Evolutionary conservation across 345 rosid genomes (phyloP).

Genomic region (Anastatica hierochuntica): DNA sequence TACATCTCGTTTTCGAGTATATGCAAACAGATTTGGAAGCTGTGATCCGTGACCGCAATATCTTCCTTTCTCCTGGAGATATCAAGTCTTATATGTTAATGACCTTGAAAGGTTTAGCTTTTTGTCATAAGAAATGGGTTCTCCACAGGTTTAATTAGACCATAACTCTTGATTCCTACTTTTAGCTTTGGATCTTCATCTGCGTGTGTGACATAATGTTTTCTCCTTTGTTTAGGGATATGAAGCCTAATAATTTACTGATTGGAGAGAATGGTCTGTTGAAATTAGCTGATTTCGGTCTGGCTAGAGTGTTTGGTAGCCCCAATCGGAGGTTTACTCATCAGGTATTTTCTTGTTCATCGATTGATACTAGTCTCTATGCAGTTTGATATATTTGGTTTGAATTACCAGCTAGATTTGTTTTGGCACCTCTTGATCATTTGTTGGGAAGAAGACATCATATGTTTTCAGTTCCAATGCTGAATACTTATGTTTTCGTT

Average conservation of each 20-base stretch:
- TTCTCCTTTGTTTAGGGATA: slow-evolving; percentile 30
- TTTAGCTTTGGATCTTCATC: not conserved
- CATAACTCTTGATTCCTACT: not conserved
- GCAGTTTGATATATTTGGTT: not conserved
- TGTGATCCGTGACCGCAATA: slow-evolving; percentile 51
- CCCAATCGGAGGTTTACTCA: slow-evolving; percentile 57
- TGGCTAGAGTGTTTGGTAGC: slow-evolving; percentile 51
- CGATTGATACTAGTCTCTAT: not conserved
- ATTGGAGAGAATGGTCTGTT: slow-evolving; percentile 48
- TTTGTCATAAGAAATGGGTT: slow-evolving; percentile 59
- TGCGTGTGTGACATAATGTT: not conserved
- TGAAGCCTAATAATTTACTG: slow-evolving; percentile 56
- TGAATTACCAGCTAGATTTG: not conserved
- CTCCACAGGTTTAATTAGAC: slow-evolving; percentile 50
- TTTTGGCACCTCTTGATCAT: not conserved
- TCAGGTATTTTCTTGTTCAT: slow-evolving; percentile 26
- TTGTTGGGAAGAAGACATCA: no score
- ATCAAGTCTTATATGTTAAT: slow-evolving; percentile 49
- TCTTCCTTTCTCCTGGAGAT: slow-evolving; percentile 48
- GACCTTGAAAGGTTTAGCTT: slow-evolving; percentile 46
- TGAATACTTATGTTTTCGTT: not conserved
- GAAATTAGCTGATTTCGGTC: slow-evolving; percentile 51
- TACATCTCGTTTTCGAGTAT: slow-evolving; percentile 52
- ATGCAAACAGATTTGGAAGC: slow-evolving; percentile 65
- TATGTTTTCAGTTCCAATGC: no score